Evolutionary conservation across 495 filamentous ascomycete genomes (phyloP).

Genomic region (Neurospora pannonica): DNA sequence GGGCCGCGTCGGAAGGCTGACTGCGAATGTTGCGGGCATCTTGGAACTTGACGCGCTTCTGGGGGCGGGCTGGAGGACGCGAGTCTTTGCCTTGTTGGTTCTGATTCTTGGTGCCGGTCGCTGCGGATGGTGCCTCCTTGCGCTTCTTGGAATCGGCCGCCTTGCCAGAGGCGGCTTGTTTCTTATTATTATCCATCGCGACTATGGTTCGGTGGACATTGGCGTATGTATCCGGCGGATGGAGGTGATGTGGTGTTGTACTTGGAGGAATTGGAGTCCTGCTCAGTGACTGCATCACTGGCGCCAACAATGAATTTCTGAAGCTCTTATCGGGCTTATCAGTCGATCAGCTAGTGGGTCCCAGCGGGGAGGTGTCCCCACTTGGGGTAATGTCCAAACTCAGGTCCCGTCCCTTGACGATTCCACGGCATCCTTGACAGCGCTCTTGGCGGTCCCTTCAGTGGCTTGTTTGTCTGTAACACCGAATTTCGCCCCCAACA

Average conservation of each 20-base stretch:
- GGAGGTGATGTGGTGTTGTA: not conserved
- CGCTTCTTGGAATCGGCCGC: slow-evolving; percentile 6
- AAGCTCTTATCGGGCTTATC: slow-evolving; percentile 19
- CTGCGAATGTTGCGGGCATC: slow-evolving; percentile 65
- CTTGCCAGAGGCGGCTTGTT: not conserved
- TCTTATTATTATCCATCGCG: slow-evolving; percentile 5
- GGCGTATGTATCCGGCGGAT: not conserved
- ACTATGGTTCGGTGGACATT: not conserved
- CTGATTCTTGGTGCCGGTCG: slow-evolving; percentile 1
- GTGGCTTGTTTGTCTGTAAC: not conserved
- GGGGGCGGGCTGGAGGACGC: slow-evolving; percentile 5
- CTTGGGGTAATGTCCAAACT: not conserved
- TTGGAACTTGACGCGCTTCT: slow-evolving; percentile 52
- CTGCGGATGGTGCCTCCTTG: slow-evolving; percentile 7
- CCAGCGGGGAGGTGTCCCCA: not conserved
- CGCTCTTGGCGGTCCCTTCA: not conserved
- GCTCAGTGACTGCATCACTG: not conserved
- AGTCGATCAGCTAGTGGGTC: not conserved
- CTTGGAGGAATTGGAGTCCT: not conserved
- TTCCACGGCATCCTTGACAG: not conserved
- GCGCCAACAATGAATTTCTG: slow-evolving; percentile 4
- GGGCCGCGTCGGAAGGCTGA: slow-evolving; percentile 59
- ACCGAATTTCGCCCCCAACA: not conserved
- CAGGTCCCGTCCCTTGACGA: not conserved
- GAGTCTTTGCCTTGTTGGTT: not conserved